These are phyloP conservation scores for Pecoramyces ruminantium DNA, from an alignment of 192 early-diverging fungal species.

Conservation along the genomic window DNA sequence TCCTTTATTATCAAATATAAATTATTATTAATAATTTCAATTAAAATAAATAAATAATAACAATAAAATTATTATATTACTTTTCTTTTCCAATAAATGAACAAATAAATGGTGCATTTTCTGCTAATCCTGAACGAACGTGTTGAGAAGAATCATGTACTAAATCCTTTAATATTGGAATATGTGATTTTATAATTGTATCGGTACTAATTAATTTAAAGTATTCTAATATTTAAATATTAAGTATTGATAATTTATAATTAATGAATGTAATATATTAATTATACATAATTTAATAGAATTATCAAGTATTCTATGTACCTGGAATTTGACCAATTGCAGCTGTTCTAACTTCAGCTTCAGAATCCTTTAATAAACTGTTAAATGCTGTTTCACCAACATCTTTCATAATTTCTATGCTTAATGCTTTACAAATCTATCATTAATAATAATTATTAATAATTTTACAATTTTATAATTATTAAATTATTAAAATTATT, in stretches of 20 bases:
- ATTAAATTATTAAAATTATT: no score
- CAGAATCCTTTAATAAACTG: conserved; percentile 77
- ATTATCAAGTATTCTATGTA: conserved; percentile 2
- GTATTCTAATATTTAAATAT: conserved; percentile 23
- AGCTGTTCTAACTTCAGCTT: conserved; percentile 93
- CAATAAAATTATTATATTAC: conserved; percentile 12
- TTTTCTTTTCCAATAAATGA: conserved; percentile 87
- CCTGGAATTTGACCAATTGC: conserved; percentile 86
- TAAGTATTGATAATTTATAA: no score
- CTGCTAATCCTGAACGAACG: conserved; percentile 86
- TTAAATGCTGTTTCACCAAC: conserved; percentile 76
- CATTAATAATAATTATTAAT: background rate
- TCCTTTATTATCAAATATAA: conserved; percentile 19
- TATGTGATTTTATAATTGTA: conserved; percentile 55
- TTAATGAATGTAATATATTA: no score
- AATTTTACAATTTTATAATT: no score
- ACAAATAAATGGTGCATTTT: conserved; percentile 85
- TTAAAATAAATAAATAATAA: background rate
- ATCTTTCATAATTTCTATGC: conserved; percentile 60
- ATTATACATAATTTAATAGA: no score
- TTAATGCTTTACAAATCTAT: conserved; percentile 63
- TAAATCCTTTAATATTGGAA: conserved; percentile 83
- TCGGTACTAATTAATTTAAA: conserved; percentile 58
- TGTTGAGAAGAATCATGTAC: conserved; percentile 89
- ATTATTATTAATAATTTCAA: background rate